A percentile compares a stretch with the other conserved stretches of the same genome.
Conservation (phyloP, 306 rosid genomes). For the Elaeagnus macrophylla region DNA sequence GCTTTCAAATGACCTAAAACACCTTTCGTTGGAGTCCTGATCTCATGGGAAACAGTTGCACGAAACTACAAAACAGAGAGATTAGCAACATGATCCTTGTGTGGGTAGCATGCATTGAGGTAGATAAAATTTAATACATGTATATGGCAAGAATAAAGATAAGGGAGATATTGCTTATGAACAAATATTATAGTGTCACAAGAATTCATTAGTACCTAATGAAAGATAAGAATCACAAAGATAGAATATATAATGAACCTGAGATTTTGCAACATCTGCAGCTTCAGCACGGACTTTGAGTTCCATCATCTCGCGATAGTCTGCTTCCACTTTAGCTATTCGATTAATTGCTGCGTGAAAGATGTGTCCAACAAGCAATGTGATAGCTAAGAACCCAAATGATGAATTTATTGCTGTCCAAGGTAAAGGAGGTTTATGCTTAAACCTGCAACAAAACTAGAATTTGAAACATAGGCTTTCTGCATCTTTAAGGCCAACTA, state of each 20-base stretch:
- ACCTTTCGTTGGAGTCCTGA: slow-evolving; percentile 98
- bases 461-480: slow-evolving; percentile 2
- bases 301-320: slow-evolving; percentile 45
- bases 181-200: slow-evolving; percentile 10
- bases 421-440: slow-evolving; percentile 66
- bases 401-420: slow-evolving; percentile 68
- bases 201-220: slow-evolving; percentile 1
- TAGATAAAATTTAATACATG: background rate
- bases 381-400: slow-evolving; percentile 55
- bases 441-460: slow-evolving; percentile 48
- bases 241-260: slow-evolving; percentile 34
- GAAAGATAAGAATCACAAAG: slow-evolving; percentile 5
- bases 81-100: slow-evolving; percentile 8
- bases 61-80: slow-evolving; percentile 58
- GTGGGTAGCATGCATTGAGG: background rate
- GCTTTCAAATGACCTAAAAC: slow-evolving; percentile 60
- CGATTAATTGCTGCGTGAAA: slow-evolving; percentile 69
- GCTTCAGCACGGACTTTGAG: slow-evolving; percentile 86
- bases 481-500: slow-evolving; percentile 12
- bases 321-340: slow-evolving; percentile 83
- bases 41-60: slow-evolving; percentile 97
- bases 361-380: slow-evolving; percentile 71
- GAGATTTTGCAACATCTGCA: slow-evolving; percentile 96
- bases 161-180: slow-evolving; percentile 5
- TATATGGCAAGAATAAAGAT: background rate